Evolutionary conservation across 352 stramenopile genomes (phyloP).

Genomic region (Phytopythium sindhum): DNA sequence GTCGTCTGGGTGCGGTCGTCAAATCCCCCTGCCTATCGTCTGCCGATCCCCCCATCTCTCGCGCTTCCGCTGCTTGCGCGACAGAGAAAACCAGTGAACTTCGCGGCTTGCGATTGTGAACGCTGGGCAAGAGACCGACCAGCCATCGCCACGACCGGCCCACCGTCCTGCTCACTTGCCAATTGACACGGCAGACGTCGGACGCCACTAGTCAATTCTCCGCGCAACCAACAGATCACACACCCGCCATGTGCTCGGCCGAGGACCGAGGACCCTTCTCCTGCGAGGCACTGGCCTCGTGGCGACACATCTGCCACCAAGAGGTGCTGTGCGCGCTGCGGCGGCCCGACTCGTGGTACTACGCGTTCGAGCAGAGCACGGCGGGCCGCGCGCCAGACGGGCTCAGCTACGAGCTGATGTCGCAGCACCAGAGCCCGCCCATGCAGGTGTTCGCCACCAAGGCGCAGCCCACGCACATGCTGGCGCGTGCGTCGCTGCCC

Average conservation of each 20-base stretch:
- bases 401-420: slow-evolving; percentile 24
- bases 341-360: slow-evolving; percentile 41
- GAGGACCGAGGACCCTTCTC: slow-evolving; percentile 8
- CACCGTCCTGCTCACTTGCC: not conserved
- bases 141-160: no score
- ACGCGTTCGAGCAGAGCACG: slow-evolving; percentile 28
- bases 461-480: slow-evolving; percentile 22
- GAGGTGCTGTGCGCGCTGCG: slow-evolving; percentile 28
- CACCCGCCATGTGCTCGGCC: not conserved
- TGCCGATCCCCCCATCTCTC: no score
- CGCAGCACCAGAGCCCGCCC: slow-evolving; percentile 25
- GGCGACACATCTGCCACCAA: slow-evolving; percentile 26
- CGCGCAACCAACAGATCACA: not conserved
- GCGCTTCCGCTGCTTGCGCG: no score
- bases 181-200: no score
- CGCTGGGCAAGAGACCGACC: not conserved
- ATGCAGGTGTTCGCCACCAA: slow-evolving; percentile 20
- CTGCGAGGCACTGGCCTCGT: slow-evolving; percentile 17
- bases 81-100: no score
- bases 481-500: slow-evolving; percentile 29
- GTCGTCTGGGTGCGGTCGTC: no score
- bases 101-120: no score
- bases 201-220: not conserved
- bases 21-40: no score
- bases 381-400: slow-evolving; percentile 10